Conservation (phyloP, 768 basidiomycete genomes). For the Hygrocybe punicea region DNA sequence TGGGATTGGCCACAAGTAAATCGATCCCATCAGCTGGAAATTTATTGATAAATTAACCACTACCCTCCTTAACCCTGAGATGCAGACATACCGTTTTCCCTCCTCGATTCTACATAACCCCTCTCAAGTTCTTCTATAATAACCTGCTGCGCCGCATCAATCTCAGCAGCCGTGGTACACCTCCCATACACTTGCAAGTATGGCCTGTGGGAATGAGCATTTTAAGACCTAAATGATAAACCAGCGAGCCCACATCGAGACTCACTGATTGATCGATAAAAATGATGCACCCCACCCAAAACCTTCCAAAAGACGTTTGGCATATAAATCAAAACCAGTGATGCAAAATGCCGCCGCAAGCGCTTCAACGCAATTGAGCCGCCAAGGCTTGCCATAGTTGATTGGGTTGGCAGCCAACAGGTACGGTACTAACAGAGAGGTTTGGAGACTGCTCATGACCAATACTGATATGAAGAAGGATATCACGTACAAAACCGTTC, state of each 20-base stretch:
- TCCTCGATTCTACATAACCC: conserved; percentile 56
- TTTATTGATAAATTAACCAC: conserved; percentile 2
- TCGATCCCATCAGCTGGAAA: conserved; percentile 47
- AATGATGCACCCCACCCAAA: conserved; percentile 95
- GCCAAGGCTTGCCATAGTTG: conserved; percentile 97
- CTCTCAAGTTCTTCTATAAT: conserved; percentile 69
- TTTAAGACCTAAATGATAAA: not conserved
- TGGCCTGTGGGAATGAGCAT: conserved; percentile 37
- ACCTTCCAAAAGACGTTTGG: conserved; percentile 68
- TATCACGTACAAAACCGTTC: conserved; percentile 78
- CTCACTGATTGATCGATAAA: conserved; percentile 77
- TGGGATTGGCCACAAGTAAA: conserved; percentile 66
- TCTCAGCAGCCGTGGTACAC: conserved; percentile 60
- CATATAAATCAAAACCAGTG: conserved; percentile 79
- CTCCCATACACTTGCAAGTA: conserved; percentile 74
- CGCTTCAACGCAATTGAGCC: conserved; percentile 91
- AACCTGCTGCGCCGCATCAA: conserved; percentile 57
- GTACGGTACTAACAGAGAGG: conserved; percentile 73
- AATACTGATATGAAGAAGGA: not conserved
- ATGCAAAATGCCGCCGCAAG: conserved; percentile 95
- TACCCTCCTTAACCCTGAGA: not conserved
- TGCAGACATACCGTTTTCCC: conserved; percentile 42
- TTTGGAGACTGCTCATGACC: not conserved
- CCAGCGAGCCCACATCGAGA: not conserved
- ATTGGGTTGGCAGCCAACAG: conserved; percentile 94